Percentiles rank a stretch among this genome's conserved stretches.
phyloP scores from a whole-genome alignment of 2,329 filamentous ascomycete species.

The Trichoderma semiorbis region DNA sequence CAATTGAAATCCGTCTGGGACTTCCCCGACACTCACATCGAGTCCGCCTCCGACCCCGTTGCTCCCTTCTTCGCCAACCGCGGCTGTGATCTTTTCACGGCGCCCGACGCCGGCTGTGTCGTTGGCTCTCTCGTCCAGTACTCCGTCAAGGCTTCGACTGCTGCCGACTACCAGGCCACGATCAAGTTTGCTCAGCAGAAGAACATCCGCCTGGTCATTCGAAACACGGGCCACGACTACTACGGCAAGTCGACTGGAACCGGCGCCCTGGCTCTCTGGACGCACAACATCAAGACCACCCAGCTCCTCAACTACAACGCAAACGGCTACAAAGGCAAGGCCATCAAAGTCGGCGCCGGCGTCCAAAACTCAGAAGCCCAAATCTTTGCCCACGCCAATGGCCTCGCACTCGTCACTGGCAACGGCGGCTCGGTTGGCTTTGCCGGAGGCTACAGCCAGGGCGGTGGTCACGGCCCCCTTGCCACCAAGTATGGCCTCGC shows the following conservation, averaged over 20 bases:
- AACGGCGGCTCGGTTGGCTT: conserved; percentile 55
- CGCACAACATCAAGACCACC: conserved; percentile 39
- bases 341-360: conserved; percentile 54
- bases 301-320: conserved; percentile 38
- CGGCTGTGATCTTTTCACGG: conserved; percentile 9
- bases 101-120: not conserved
- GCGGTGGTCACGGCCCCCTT: conserved; percentile 56
- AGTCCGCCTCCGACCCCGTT: not conserved
- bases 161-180: not conserved
- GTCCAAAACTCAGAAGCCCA: conserved; percentile 47
- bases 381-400: conserved; percentile 41
- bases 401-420: conserved; percentile 50
- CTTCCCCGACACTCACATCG: not conserved
- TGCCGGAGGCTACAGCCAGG: conserved; percentile 58
- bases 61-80: conserved; percentile 12
- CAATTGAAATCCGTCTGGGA: not conserved
- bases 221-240: conserved; percentile 34
- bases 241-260: conserved; percentile 37
- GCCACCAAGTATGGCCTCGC: conserved; percentile 53
- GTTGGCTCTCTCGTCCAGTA: conserved; percentile 6
- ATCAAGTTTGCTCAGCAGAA: conserved; percentile 36
- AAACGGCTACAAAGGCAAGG: conserved; percentile 46
- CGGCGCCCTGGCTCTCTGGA: conserved; percentile 40
- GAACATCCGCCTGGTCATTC: conserved; percentile 40
- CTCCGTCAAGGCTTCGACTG: conserved; percentile 18